Conservation (phyloP, 768 basidiomycete genomes). For the Mycena kentingensis region DNA sequence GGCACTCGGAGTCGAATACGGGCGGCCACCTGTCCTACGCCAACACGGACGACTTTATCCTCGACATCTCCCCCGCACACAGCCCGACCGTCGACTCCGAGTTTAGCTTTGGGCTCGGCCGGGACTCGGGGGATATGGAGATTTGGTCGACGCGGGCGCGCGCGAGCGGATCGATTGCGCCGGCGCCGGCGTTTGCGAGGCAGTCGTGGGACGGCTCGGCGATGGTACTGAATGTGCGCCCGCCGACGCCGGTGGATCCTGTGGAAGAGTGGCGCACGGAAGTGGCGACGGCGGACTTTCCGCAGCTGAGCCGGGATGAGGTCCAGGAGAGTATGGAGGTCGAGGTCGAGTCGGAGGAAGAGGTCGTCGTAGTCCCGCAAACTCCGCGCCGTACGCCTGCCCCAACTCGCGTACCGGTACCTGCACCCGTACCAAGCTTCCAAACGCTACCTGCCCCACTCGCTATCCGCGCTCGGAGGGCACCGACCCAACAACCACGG, state of each 20-base stretch:
- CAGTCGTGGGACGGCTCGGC: background rate
- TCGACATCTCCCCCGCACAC: background rate
- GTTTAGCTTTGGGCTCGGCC: too few species aligned
- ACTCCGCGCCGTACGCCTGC: too few species aligned
- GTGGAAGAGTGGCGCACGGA: conserved; percentile 1
- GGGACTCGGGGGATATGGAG: too few species aligned
- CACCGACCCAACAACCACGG: too few species aligned
- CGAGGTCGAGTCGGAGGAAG: background rate
- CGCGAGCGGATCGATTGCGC: background rate
- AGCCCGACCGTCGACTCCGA: background rate
- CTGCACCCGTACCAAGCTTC: too few species aligned
- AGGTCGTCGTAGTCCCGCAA: background rate
- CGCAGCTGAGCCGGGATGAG: background rate
- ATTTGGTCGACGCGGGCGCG: background rate
- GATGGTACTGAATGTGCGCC: background rate
- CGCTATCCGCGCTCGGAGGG: too few species aligned
- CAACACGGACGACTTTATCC: background rate
- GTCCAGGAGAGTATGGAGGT: background rate
- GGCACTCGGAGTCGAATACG: background rate
- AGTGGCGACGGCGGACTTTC: background rate
- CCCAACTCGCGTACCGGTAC: too few species aligned
- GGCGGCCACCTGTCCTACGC: background rate
- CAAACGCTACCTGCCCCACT: too few species aligned
- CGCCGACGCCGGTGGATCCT: background rate
- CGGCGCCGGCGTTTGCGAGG: background rate